Base-by-base conservation (phyloP, 768 basidiomycete species). In the Phlebiopsis gigantea region DNA sequence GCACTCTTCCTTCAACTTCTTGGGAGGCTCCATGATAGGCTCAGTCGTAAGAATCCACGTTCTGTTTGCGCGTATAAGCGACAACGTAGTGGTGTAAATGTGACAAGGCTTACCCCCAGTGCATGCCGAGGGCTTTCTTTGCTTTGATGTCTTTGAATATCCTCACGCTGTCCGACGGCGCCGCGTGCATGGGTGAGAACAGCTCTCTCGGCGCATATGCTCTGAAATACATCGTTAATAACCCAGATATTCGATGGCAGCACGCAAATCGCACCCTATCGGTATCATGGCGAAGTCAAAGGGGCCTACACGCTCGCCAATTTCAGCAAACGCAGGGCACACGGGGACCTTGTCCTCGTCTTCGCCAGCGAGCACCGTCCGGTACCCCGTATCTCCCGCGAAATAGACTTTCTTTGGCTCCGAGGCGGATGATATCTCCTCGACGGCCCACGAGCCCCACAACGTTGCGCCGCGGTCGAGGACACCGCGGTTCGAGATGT, bases 321-420 rank as follows among this genome's bases (percentile, higher is more conserved):
- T 84, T 67, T 86, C 79, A 63, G 78, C 77, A 68, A 92, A 92
- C 4, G 79, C 88, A 5, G 88, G 89, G 65, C 88, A 90, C 10
- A 75, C 69, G 0, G 85, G 80, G 1, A 79, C 73, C n/a, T 69
- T 68, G 1, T 79, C 67, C 77, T 81, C 61, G 75, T 77, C 67
- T 53, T 79, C 73, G 0, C 75, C 77, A 58, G 71, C 73, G 46
- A 58, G 58, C 15, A 83, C 81, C 0, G 76, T 61, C 22, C 80
- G 71, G 65, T 83, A 82, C 8, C 81, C 86, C 1, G 87, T 90
- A 66, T 88, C 88, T 12, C 88, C 88, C 5, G 73, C 85, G 65
- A 90, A 89, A 63, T 72, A 85, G 17, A 81, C 68, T 52, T 80
- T 80, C 74, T 75, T 75, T 10, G 67, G 68, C 59, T 41, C 1